Conservation (phyloP, 2,329 filamentous ascomycete species). For the Ambrosiella cleistominuta region DNA sequence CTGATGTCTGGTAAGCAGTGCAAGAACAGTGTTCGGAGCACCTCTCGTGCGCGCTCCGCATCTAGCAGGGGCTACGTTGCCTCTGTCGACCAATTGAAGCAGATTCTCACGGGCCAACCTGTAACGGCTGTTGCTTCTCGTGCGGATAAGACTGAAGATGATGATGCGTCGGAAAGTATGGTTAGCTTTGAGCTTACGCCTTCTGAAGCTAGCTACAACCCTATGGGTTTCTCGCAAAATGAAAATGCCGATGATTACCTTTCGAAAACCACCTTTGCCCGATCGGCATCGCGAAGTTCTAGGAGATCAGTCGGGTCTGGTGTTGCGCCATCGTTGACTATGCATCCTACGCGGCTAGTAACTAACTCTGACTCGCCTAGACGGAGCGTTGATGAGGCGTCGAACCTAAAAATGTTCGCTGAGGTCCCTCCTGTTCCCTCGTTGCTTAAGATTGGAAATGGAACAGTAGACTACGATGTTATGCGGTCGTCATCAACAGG, state of each 20-base stretch:
- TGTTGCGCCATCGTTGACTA: conserved; percentile 21
- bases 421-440: conserved; percentile 39
- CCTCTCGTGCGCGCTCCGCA: conserved; percentile 27
- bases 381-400: conserved; percentile 17
- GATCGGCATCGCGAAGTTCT: conserved; percentile 18
- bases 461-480: neutral
- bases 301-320: conserved; percentile 13
- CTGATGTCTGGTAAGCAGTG: conserved; percentile 27
- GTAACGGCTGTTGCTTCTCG: conserved; percentile 19
- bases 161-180: conserved; percentile 46
- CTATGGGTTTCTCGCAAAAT: conserved; percentile 16
- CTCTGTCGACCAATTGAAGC: conserved; percentile 47
- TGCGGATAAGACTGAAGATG: conserved; percentile 22
- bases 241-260: conserved; percentile 9
- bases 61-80: conserved; percentile 34
- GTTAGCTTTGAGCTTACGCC: conserved; percentile 50
- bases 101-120: conserved; percentile 37
- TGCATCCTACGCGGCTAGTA: conserved; percentile 22
- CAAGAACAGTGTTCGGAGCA: conserved; percentile 37
- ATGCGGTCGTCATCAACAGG: conserved; percentile 7
- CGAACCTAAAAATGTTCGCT: conserved; percentile 20
- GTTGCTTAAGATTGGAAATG: conserved; percentile 24
- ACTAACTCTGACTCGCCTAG: conserved; percentile 8
- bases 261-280: conserved; percentile 19
- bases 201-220: conserved; percentile 49